These are phyloP conservation scores for Pisolithus microcarpus DNA, from an alignment of 768 basidiomycete species.

Conservation along the genomic window DNA sequence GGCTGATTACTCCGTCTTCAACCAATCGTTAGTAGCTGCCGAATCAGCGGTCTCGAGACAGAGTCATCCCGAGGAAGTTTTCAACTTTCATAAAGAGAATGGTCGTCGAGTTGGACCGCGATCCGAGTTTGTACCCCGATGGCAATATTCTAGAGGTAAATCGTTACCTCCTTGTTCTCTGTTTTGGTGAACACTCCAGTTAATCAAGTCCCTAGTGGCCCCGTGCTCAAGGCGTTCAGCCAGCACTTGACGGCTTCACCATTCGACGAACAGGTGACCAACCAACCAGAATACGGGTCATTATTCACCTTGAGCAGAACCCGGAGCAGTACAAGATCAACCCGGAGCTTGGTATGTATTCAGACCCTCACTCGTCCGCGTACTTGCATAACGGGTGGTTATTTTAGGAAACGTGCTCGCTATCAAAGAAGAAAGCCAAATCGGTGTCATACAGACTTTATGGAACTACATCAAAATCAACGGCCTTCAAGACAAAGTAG, in stretches of 20 bases:
- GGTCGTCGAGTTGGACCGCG: conserved; percentile 82
- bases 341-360: conserved; percentile 57
- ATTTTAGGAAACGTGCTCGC: conserved; percentile 54
- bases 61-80: conserved; percentile 63
- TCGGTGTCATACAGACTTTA: conserved; percentile 71
- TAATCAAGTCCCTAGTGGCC: conserved; percentile 45
- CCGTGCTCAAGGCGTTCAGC: conserved; percentile 44
- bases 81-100: conserved; percentile 79
- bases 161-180: not conserved
- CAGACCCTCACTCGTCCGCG: not conserved
- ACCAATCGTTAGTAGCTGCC: conserved; percentile 34
- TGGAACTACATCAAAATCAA: conserved; percentile 92
- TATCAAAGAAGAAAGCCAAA: conserved; percentile 77
- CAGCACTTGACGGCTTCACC: conserved; percentile 80
- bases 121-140: conserved; percentile 72
- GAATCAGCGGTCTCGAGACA: conserved; percentile 59
- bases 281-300: conserved; percentile 69
- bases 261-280: conserved; percentile 75
- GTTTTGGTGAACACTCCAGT: not conserved
- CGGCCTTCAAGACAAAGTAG: conserved; percentile 75
- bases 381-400: conserved; percentile 3
- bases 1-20: not conserved
- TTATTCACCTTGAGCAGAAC: conserved; percentile 80
- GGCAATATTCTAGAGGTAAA: conserved; percentile 83
- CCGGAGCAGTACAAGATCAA: conserved; percentile 82